These are phyloP conservation scores for Monocercomonoides exilis DNA, from an alignment of 78 protist species.

Conservation along the genomic window DNA sequence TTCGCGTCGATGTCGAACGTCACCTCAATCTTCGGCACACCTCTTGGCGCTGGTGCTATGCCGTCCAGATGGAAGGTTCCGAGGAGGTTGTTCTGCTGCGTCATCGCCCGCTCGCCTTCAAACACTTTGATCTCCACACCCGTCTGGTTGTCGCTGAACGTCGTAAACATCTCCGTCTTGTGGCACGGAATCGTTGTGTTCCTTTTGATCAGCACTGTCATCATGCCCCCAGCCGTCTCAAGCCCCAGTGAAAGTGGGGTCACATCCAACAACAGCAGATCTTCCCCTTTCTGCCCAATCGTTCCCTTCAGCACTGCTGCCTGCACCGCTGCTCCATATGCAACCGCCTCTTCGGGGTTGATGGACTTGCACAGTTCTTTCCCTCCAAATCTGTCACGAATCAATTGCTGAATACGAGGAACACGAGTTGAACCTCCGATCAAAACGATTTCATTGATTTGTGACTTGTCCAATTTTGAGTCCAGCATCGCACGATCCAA, in stretches of 20 bases:
- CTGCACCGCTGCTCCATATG: constrained; percentile 99
- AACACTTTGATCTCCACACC: constrained; percentile 16
- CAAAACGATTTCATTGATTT: constrained; percentile 79
- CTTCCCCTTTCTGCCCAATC: not conserved
- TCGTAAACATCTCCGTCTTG: constrained; percentile 88
- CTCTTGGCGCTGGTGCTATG: constrained; percentile 81
- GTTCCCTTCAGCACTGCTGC: constrained; percentile 83
- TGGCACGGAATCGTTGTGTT: constrained; percentile 94
- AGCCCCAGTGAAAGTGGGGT: constrained; percentile 91
- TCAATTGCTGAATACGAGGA: constrained; percentile 88
- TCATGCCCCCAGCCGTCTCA: constrained; percentile 91
- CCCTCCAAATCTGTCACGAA: constrained; percentile 89
- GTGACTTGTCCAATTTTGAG: constrained; percentile 60
- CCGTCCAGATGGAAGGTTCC: constrained; percentile 63
- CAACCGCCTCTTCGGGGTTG: constrained; percentile 99
- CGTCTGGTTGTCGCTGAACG: constrained; percentile 75
- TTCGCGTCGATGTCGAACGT: constrained; percentile 76
- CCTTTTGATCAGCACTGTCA: constrained; percentile 90
- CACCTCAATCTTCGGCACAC: constrained; percentile 78
- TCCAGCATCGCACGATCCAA: constrained; percentile 79
- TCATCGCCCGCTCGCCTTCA: constrained; percentile 76
- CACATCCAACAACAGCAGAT: constrained; percentile 76
- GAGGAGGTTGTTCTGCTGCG: constrained; percentile 68
- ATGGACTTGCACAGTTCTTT: constrained; percentile 72
- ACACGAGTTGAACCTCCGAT: constrained; percentile 98